Evolutionary conservation across 345 rosid genomes (phyloP).

Genomic region (Balakata baccata): DNA sequence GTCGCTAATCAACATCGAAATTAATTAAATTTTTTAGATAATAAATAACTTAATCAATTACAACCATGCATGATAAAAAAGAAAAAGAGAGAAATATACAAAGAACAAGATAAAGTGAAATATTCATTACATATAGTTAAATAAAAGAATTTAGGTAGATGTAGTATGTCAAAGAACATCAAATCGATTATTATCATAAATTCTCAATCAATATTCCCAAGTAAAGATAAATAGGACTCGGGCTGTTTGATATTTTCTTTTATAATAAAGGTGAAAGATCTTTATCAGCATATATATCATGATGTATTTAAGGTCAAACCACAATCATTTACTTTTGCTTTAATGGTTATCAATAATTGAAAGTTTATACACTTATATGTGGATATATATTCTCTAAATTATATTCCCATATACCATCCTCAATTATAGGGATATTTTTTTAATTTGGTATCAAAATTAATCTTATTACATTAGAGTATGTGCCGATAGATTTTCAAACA

Average conservation of each 20-base stretch:
- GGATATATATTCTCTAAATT: not conserved
- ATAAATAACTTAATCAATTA: no score
- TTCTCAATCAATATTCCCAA: constrained; percentile 15
- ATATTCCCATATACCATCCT: constrained; percentile 6
- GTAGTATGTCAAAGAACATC: constrained; percentile 1
- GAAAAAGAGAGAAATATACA: no score
- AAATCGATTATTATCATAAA: not conserved
- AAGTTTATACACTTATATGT: not conserved
- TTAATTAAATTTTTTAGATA: no score
- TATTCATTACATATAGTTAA: not conserved
- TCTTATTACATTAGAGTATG: no score
- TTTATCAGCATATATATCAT: not conserved
- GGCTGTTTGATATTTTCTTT: not conserved
- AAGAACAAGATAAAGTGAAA: no score
- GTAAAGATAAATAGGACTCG: not conserved
- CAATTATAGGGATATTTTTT: constrained; percentile 8
- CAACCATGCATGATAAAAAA: no score
- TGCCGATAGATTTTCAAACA: no score
- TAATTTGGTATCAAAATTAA: no score
- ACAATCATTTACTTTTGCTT: constrained; percentile 6
- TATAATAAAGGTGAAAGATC: not conserved
- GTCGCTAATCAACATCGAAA: no score
- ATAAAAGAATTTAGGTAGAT: not conserved
- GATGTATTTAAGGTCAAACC: constrained; percentile 9
- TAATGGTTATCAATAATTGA: constrained; percentile 1